phyloP scores from a whole-genome alignment of 2,329 filamentous ascomycete genomes.

The Lomentospora prolificans region DNA sequence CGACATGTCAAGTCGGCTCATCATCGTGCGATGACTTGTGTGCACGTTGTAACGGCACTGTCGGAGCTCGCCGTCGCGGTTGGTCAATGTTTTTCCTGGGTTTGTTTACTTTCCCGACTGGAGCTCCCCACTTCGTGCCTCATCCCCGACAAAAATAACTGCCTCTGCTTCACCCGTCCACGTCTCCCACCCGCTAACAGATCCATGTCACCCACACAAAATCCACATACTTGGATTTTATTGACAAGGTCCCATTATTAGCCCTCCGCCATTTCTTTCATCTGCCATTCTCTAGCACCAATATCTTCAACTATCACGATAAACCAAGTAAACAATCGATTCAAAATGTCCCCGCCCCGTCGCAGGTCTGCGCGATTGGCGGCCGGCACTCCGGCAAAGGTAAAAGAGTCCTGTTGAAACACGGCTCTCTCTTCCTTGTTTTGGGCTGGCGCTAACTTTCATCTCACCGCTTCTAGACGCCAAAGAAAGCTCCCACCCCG shows the following conservation, averaged over 20 bases:
- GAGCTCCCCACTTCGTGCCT: conserved; percentile 6
- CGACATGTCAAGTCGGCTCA: neutral
- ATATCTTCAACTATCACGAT: neutral
- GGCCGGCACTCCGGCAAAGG: neutral
- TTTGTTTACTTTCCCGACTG: conserved; percentile 8
- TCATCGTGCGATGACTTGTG: neutral
- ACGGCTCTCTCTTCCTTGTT: neutral
- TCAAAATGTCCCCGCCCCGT: conserved; percentile 30
- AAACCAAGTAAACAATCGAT: conserved; percentile 7
- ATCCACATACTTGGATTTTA: neutral
- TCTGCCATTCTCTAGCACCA: neutral
- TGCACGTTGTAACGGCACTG: conserved; percentile 3
- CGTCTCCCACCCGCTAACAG: neutral
- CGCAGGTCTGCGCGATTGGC: conserved; percentile 36
- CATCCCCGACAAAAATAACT: neutral
- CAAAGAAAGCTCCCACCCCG: conserved; percentile 10
- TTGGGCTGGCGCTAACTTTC: neutral
- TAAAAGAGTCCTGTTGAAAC: neutral
- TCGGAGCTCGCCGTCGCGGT: neutral
- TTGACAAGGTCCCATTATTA: neutral
- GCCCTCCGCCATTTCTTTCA: neutral
- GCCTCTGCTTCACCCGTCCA: neutral
- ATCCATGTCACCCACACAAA: conserved; percentile 3
- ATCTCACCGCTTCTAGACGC: neutral
- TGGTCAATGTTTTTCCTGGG: neutral